Evolutionary conservation across 176 grass and related monocot species (phyloP).

Genomic region (Thalia dealbata): DNA sequence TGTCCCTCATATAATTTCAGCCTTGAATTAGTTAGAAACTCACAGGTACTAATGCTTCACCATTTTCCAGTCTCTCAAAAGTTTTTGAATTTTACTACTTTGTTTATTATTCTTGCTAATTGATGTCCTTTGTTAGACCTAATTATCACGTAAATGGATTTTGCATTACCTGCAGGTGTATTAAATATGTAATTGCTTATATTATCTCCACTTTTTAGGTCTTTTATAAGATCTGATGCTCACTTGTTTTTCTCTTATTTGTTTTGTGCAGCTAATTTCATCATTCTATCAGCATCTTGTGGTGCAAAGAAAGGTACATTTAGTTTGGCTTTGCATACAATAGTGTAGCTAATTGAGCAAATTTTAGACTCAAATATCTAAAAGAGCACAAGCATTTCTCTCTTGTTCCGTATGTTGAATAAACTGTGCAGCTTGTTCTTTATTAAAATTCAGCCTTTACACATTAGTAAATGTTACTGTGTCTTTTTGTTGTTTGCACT

Average conservation of each 20-base stretch:
- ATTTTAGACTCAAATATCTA: neutral
- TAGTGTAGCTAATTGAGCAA: slow-evolving; percentile 1
- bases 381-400: neutral
- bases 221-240: neutral
- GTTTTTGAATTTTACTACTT: neutral
- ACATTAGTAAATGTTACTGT: no score
- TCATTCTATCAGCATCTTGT: slow-evolving; percentile 89
- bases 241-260: slow-evolving; percentile 20
- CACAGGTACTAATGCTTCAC: slow-evolving; percentile 32
- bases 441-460: neutral
- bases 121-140: no score
- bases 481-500: no score
- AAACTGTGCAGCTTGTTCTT: neutral
- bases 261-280: slow-evolving; percentile 49
- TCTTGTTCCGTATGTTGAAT: neutral
- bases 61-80: neutral
- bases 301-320: slow-evolving; percentile 92
- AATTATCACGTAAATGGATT: no score
- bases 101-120: no score
- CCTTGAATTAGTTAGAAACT: slow-evolving; percentile 59
- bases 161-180: no score
- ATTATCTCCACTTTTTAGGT: no score
- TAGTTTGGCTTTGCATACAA: slow-evolving; percentile 9
- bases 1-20: slow-evolving; percentile 80
- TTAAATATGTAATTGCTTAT: no score